Evolutionary conservation across 345 rosid genomes (phyloP).

Genomic region (Gossypium mustelinum): DNA sequence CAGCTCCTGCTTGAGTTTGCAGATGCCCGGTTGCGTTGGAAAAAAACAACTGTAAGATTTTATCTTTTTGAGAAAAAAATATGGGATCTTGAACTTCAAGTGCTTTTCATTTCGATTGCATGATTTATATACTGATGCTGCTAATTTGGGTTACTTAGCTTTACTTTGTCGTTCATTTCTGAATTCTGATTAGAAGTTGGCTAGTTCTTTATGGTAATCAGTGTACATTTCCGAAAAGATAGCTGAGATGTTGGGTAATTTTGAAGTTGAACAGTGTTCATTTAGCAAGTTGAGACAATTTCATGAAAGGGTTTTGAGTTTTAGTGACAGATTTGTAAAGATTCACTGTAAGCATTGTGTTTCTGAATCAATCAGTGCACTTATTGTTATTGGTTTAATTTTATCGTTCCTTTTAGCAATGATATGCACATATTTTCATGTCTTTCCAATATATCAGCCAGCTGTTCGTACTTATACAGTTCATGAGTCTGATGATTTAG

Average conservation of each 20-base stretch:
- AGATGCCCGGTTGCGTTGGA: background rate
- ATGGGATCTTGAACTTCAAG: constrained; percentile 5
- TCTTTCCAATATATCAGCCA: constrained; percentile 39
- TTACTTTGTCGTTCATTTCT: background rate
- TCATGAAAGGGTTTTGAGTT: constrained; percentile 25
- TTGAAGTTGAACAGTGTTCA: constrained; percentile 17
- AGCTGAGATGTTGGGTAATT: constrained; percentile 24
- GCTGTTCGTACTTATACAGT: constrained; percentile 19
- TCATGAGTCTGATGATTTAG: constrained; percentile 24
- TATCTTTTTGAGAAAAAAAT: constrained; percentile 10
- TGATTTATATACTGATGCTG: background rate
- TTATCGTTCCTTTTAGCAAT: constrained; percentile 37
- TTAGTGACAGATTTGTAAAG: constrained; percentile 28
- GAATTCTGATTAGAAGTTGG: background rate
- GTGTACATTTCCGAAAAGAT: background rate
- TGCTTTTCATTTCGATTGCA: background rate
- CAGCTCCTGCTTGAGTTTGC: constrained; percentile 4
- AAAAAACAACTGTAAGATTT: constrained; percentile 9
- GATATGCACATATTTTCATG: constrained; percentile 35
- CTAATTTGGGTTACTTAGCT: constrained; percentile 4
- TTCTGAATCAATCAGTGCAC: constrained; percentile 37
- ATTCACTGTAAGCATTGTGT: constrained; percentile 32
- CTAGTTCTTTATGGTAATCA: background rate
- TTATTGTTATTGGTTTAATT: constrained; percentile 24
- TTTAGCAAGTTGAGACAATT: constrained; percentile 27